phyloP scores from a whole-genome alignment of 768 basidiomycete genomes.

The Tricholoma matsutake region DNA sequence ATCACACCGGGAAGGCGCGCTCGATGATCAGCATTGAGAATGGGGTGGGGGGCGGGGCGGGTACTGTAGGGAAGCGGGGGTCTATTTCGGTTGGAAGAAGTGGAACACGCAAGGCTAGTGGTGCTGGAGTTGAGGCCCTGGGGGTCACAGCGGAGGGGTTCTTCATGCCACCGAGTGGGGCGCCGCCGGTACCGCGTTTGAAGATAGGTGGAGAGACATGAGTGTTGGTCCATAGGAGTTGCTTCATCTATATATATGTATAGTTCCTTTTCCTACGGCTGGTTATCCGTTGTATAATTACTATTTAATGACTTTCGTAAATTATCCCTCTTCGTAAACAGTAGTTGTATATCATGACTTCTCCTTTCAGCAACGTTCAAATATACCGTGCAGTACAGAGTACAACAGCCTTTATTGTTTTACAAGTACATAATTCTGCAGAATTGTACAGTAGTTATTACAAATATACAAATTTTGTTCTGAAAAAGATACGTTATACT shows the following conservation, averaged over 20 bases:
- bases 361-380: not conserved
- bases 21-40: slow-evolving; percentile 71
- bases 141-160: slow-evolving; percentile 78
- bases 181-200: slow-evolving; percentile 31
- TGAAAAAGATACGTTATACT: too few relatives aligned
- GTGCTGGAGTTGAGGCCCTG: slow-evolving; percentile 72
- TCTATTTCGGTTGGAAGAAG: slow-evolving; percentile 67
- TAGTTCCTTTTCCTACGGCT: not conserved
- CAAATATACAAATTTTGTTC: too few relatives aligned
- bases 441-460: too few relatives aligned
- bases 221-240: not conserved
- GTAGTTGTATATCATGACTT: not conserved
- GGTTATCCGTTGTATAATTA: not conserved
- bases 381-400: too few relatives aligned
- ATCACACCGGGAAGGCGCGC: slow-evolving; percentile 38
- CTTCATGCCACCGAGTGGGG: slow-evolving; percentile 53
- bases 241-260: not conserved
- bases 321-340: not conserved
- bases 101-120: slow-evolving; percentile 58
- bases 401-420: too few relatives aligned
- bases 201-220: not conserved
- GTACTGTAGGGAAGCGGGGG: slow-evolving; percentile 40
- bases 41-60: slow-evolving; percentile 13
- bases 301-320: not conserved
- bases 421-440: too few relatives aligned